Percentiles rank a stretch among this genome's conserved stretches.
phyloP scores from a whole-genome alignment of 805 yeast species.

The Monosporozyma aquatica region DNA sequence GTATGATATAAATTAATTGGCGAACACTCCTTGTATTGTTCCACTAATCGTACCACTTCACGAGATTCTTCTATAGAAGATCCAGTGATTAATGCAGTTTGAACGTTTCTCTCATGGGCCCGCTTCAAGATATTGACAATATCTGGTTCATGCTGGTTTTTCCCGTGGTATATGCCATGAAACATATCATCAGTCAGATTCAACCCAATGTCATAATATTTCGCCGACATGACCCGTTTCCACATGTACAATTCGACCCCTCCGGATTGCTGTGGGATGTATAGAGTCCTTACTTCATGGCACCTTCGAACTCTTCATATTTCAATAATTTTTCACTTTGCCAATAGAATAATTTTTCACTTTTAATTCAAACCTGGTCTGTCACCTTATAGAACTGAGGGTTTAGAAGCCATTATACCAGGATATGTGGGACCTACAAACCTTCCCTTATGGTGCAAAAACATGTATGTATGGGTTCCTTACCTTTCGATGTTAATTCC shows the following conservation, averaged over 20 bases:
- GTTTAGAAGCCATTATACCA: too few relatives aligned
- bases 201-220: conserved; percentile 45
- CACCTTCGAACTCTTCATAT: neutral
- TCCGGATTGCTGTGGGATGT: too few relatives aligned
- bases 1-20: conserved; percentile 45
- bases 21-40: conserved; percentile 26
- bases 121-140: conserved; percentile 52
- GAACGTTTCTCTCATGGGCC: conserved; percentile 58
- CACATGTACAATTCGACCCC: neutral
- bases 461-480: too few relatives aligned
- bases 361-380: too few relatives aligned
- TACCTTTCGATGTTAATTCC: too few relatives aligned
- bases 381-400: too few relatives aligned
- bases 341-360: too few relatives aligned
- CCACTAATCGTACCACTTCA: conserved; percentile 50
- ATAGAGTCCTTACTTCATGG: neutral
- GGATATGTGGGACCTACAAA: too few relatives aligned
- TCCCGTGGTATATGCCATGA: conserved; percentile 67
- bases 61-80: conserved; percentile 61
- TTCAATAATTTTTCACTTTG: neutral
- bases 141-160: conserved; percentile 60
- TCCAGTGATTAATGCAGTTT: conserved; percentile 72
- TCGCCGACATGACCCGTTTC: neutral
- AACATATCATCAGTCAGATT: conserved; percentile 88
- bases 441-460: too few relatives aligned